These are phyloP conservation scores for Tagetes erecta DNA, from an alignment of 129 eudicot species.

Conservation along the genomic window DNA sequence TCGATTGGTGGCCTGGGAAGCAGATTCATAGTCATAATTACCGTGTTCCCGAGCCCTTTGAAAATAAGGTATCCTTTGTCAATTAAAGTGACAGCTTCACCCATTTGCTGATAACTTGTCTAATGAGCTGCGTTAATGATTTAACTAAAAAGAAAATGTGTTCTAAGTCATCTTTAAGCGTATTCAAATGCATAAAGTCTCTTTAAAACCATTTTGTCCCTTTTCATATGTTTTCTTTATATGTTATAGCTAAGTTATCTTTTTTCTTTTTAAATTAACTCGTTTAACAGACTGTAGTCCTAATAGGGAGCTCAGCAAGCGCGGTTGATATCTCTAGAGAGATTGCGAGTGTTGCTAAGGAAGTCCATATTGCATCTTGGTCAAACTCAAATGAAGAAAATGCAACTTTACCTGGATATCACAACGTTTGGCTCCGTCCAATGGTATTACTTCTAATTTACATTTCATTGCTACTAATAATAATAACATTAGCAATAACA, in stretches of 20 bases:
- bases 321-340: constrained; percentile 89
- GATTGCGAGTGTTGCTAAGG: constrained; percentile 66
- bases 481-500: background rate
- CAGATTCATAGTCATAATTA: constrained; percentile 95
- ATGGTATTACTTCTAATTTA: constrained; percentile 51
- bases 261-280: background rate
- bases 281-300: constrained; percentile 64
- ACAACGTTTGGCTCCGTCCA: constrained; percentile 77
- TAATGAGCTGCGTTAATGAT: background rate
- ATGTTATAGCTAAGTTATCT: no score
- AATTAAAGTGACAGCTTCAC: background rate
- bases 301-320: constrained; percentile 86
- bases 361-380: constrained; percentile 86
- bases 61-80: constrained; percentile 50
- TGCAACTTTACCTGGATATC: constrained; percentile 53
- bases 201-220: constrained; percentile 7
- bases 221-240: background rate
- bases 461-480: background rate
- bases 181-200: background rate
- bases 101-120: background rate
- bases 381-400: constrained; percentile 34
- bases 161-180: background rate
- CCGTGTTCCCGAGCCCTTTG: constrained; percentile 76
- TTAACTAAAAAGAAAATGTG: background rate
- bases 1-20: constrained; percentile 85